Evolutionary conservation across 2,329 filamentous ascomycete genomes (phyloP), one percentile per base, ranked within the genome.

Genomic region (Cryoendolithus antarcticus): DNA sequence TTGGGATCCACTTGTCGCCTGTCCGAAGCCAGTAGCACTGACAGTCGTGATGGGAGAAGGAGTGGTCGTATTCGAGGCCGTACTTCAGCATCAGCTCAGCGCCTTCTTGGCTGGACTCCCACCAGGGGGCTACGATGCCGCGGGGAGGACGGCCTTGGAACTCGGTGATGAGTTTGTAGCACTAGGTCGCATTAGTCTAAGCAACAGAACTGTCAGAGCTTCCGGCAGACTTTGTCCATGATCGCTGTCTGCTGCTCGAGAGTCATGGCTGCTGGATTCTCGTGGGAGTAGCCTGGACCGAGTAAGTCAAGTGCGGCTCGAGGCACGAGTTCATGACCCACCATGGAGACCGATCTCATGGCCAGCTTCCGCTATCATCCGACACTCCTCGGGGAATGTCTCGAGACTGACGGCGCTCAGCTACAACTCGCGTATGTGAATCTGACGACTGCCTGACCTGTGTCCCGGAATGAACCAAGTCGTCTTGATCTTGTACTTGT

Each of bases 161-260:
- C 0, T 80, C 74, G 0, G 75, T 83, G 28, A 86, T 69, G 58
- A 86, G 68, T 13, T 71, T 70, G 54, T 78, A 84, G 11, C 80
- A 84, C 59, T 40, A 28, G 21, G 19, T 13, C 5, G 6, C 3
- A 6, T 12, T 8, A 7, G 30, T 30, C 19, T 38, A 27, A 36
- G 33, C 11, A 19, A 30, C 24, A 11, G 6, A 30, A 30, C 33
- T 13, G 32, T 21, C 12, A 6, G 31, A 31, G 24, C 8, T 9
- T 10, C 9, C 1, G 4, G 32, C 32, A 6, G 11, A 31, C 42
- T 38, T 83, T 83, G 51, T 82, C 77, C 4, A 89, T 69, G 10
- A 88, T 77, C 41, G 82, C 80, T 9, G 71, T 71, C 57, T 88
- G 82, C 60, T 88, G 82, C 53, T 86, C 80, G 1, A 82, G 56